phyloP scores from a whole-genome alignment of 495 filamentous ascomycete species.

The Bryoglossum gracile region DNA sequence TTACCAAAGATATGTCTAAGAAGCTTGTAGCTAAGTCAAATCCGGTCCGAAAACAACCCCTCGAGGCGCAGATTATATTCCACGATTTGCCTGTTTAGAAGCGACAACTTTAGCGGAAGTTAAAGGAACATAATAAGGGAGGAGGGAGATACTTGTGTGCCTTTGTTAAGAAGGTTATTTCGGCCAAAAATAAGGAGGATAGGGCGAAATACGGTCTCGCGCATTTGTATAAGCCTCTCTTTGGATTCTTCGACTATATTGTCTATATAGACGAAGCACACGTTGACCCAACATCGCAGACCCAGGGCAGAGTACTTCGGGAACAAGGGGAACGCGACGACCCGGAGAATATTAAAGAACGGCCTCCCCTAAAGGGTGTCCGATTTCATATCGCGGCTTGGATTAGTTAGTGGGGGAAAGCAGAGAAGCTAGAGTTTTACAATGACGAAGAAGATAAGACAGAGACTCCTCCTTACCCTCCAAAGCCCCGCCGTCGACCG shows the following conservation, averaged over 20 bases:
- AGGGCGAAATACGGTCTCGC: neutral
- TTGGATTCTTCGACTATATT: slow-evolving; percentile 2
- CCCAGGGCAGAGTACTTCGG: slow-evolving; percentile 1
- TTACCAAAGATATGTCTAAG: no score
- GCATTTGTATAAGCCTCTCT: neutral
- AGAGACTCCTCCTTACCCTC: slow-evolving; percentile 1
- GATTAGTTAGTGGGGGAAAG: slow-evolving; percentile 5
- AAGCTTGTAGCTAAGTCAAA: no score
- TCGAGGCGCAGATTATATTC: neutral
- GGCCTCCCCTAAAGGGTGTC: neutral
- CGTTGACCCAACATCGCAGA: slow-evolving; percentile 10
- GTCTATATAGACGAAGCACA: slow-evolving; percentile 13
- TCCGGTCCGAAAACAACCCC: neutral
- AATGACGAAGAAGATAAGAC: slow-evolving; percentile 10
- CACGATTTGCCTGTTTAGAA: neutral
- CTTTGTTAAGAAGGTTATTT: slow-evolving; percentile 6
- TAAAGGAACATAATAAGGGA: slow-evolving; percentile 1
- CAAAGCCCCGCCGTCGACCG: slow-evolving; percentile 5
- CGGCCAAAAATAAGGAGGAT: slow-evolving; percentile 1
- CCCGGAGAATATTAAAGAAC: slow-evolving; percentile 7
- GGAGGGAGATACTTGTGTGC: slow-evolving; percentile 5
- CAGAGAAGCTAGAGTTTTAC: slow-evolving; percentile 12
- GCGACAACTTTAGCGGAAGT: slow-evolving; percentile 7
- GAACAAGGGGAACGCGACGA: slow-evolving; percentile 6
- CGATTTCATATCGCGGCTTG: slow-evolving; percentile 8